Evolutionary conservation across 2,329 filamentous ascomycete species (phyloP), one percentile per base, ranked within the genome.

Genomic region (Parasarocladium wereldwijsianum): DNA sequence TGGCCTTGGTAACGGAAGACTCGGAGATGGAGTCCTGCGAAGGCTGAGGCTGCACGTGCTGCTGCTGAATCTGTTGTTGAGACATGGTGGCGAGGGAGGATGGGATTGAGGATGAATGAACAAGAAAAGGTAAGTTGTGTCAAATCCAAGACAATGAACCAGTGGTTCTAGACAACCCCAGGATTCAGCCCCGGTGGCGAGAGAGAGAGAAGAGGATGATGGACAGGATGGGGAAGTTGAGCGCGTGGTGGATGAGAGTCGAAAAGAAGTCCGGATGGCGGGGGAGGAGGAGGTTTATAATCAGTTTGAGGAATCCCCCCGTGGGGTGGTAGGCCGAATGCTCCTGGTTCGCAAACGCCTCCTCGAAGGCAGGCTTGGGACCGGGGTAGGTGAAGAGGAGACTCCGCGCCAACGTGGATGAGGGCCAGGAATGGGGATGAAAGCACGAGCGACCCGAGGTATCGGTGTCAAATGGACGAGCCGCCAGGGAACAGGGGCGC

Each of bases 21-120:
- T 51, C 46, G 8, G 52, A 52, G 29, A 50, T 40, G 19, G 49
- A 45, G 40, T 49, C 51, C 26, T 43, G 41, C 13, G 41, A 36
- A 10, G 39, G n/a, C n/a, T n/a, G n/a, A n/a, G n/a, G n/a, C n/a
- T n/a, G n/a, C n/a, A n/a, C n/a, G n/a, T n/a, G n/a, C n/a, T n/a
- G n/a, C n/a, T n/a, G n/a, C n/a, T n/a, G n/a, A n/a, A n/a, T n/a
- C n/a, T n/a, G 36, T 20, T 36, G 37, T 33, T 43, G 42, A 32
- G 42, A 41, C 49, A 57, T 54, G 28, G 29, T 23, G 31, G 28
- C 19, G n/a, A 24, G 24, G 21, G 17, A 21, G 22, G 27, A 25
- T 18, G 12, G 14, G 23, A 34, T 23, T 31, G 14, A 15, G 23
- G 12, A 22, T 17, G 10, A 22, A 30, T 30, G 24, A 12, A 19